Percentiles rank a stretch among this genome's conserved stretches.
Evolutionary conservation across 441 rosid species (phyloP).

Genomic region (Pelargonium citronellum): DNA sequence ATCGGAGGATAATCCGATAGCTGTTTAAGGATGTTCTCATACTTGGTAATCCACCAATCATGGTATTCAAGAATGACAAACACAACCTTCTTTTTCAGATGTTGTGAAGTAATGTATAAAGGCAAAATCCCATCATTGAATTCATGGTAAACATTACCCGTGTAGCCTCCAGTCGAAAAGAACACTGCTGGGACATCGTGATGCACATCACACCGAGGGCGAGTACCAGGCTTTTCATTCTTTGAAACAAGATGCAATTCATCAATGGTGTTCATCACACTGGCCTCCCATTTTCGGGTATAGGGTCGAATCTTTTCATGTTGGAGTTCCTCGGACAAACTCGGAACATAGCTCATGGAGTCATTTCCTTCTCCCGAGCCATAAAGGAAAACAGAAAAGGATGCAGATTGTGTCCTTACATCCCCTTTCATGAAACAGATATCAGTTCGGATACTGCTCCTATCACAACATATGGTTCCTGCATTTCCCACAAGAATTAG

Average conservation of each 20-base stretch:
- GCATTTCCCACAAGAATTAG: conserved; percentile 19
- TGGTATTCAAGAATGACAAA: conserved; percentile 86
- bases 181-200: conserved; percentile 74
- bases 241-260: conserved; percentile 52
- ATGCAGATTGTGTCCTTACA: conserved; percentile 54
- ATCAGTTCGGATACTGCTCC: conserved; percentile 61
- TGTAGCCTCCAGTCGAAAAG: conserved; percentile 90
- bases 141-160: conserved; percentile 86
- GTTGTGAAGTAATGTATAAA: conserved; percentile 72
- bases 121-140: conserved; percentile 91
- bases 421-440: conserved; percentile 84
- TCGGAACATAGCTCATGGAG: conserved; percentile 24
- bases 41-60: conserved; percentile 82
- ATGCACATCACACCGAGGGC: conserved; percentile 49
- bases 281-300: conserved; percentile 86
- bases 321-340: conserved; percentile 23
- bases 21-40: conserved; percentile 51
- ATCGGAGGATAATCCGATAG: conserved; percentile 60
- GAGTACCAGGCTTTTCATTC: conserved; percentile 24
- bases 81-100: conserved; percentile 63
- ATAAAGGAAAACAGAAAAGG: conserved; percentile 64
- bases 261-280: conserved; percentile 68
- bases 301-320: conserved; percentile 74
- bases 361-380: conserved; percentile 26
- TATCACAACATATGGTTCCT: conserved; percentile 85